phyloP scores from a whole-genome alignment of 495 filamentous ascomycete genomes.

The Penicillium atrosanguineum region DNA sequence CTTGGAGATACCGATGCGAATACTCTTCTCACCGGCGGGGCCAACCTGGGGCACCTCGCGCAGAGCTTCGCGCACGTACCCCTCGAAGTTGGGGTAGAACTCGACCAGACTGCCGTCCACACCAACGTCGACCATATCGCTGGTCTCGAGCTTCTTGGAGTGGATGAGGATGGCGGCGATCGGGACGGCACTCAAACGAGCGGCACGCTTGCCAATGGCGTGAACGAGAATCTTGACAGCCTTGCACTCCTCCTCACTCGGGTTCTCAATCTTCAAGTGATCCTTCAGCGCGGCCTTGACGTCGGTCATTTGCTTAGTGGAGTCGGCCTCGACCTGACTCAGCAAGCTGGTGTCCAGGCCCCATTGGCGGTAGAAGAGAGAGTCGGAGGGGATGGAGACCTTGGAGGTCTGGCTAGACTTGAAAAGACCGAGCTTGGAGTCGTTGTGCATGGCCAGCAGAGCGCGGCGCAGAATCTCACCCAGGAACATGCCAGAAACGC shows the following conservation, averaged over 20 bases:
- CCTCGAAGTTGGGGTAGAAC: conserved; percentile 86
- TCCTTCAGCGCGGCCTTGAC: conserved; percentile 75
- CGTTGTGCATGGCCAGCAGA: conserved; percentile 62
- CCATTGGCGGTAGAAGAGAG: conserved; percentile 75
- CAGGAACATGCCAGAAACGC: conserved; percentile 96
- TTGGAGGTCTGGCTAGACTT: conserved; percentile 66
- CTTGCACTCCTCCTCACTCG: conserved; percentile 73
- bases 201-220: conserved; percentile 84
- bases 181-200: conserved; percentile 83
- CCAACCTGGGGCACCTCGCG: conserved; percentile 70
- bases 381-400: conserved; percentile 61
- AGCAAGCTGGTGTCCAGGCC: conserved; percentile 86
- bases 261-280: conserved; percentile 66
- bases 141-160: conserved; percentile 60
- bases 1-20: conserved; percentile 90
- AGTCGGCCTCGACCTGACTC: conserved; percentile 76
- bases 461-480: conserved; percentile 87
- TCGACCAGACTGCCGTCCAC: conserved; percentile 90
- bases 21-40: conserved; percentile 65
- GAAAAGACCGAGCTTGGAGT: conserved; percentile 63
- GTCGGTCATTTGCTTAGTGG: conserved; percentile 55
- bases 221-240: conserved; percentile 76
- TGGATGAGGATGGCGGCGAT: conserved; percentile 78
- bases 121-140: conserved; percentile 78
- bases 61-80: conserved; percentile 72